Conservation (phyloP, 2,329 filamentous ascomycete genomes). For the Cladophialophora chaetospira region DNA sequence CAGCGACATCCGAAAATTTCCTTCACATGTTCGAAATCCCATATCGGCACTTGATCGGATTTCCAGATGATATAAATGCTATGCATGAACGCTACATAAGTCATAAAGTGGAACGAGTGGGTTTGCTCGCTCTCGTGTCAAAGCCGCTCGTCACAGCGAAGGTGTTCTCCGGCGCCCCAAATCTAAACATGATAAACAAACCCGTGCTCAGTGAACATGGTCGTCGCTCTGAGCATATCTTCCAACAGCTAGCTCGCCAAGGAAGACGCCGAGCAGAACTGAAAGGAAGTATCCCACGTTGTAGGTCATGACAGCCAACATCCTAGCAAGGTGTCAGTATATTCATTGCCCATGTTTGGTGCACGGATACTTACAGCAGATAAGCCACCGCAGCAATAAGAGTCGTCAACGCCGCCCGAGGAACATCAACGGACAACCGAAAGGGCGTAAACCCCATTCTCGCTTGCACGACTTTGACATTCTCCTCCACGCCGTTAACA, state of each 20-base stretch:
- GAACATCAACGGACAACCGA: slow-evolving; percentile 76
- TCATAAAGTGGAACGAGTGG: background rate
- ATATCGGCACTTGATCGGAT: no score
- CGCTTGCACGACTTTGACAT: slow-evolving; percentile 70
- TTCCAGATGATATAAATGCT: background rate
- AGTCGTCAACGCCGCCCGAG: slow-evolving; percentile 70
- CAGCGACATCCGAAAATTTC: no score
- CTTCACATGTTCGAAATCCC: no score
- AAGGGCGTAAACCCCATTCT: slow-evolving; percentile 64
- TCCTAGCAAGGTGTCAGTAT: slow-evolving; percentile 55
- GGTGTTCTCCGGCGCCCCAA: no score
- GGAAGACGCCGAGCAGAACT: slow-evolving; percentile 74
- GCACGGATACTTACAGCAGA: slow-evolving; percentile 68
- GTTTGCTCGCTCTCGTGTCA: no score
- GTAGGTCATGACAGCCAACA: slow-evolving; percentile 89
- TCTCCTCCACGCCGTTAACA: slow-evolving; percentile 78
- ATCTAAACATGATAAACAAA: background rate
- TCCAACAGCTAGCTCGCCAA: slow-evolving; percentile 81
- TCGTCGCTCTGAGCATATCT: slow-evolving; percentile 61
- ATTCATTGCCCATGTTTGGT: no score
- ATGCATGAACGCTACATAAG: background rate
- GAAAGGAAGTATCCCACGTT: slow-evolving; percentile 85
- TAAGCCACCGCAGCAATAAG: slow-evolving; percentile 77
- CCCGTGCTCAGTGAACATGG: slow-evolving; percentile 43
- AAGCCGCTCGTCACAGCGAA: no score